phyloP scores from a whole-genome alignment of 139 green algal species.

The Haematococcus sp. region DNA sequence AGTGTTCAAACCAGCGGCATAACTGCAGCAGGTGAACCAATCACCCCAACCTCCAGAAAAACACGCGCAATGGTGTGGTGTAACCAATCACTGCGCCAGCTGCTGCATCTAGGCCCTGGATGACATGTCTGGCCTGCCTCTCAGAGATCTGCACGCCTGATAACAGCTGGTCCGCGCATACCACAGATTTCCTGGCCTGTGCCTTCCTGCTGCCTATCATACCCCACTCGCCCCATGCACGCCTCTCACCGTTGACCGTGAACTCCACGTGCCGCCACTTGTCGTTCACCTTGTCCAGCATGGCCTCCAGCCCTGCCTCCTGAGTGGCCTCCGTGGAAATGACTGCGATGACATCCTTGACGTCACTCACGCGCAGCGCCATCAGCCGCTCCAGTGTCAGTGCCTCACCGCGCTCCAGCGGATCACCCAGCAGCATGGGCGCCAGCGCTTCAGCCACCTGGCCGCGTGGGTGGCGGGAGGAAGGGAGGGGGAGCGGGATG shows the following conservation, averaged over 20 bases:
- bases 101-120: no score
- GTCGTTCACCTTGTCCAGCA: conserved; percentile 60
- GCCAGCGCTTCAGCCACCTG: conserved; percentile 8
- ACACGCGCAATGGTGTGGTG: no score
- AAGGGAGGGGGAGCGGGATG: neutral
- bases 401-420: conserved; percentile 33
- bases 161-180: no score
- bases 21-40: no score
- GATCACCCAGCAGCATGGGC: neutral
- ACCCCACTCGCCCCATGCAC: no score
- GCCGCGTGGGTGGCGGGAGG: neutral
- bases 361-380: conserved; percentile 52
- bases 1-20: no score
- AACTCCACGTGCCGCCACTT: conserved; percentile 29
- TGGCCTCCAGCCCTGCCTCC: conserved; percentile 69
- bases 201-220: no score
- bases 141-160: no score
- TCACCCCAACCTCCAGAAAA: no score
- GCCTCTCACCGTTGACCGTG: conserved; percentile 1
- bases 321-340: conserved; percentile 79
- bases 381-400: conserved; percentile 52
- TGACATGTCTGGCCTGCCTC: no score
- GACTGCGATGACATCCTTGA: conserved; percentile 51
- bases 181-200: no score
- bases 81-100: no score